Conservation (phyloP, 176 grass and related monocot genomes). For the Puya raimondii region DNA sequence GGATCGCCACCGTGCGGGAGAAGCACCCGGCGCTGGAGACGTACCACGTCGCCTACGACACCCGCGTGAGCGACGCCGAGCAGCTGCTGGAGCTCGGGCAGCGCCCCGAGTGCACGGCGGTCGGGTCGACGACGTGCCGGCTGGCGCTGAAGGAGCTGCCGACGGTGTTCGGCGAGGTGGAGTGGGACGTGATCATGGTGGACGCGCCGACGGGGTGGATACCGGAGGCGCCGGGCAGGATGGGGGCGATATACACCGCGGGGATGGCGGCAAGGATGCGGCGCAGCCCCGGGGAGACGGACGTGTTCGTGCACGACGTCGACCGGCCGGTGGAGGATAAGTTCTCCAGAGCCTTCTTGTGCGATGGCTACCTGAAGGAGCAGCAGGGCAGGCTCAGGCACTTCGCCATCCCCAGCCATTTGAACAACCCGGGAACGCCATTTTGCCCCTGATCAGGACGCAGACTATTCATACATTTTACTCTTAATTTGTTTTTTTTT, state of each 20-base stretch:
- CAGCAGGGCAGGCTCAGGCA: slow-evolving; percentile 47
- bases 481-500: no score
- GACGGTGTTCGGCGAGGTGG: slow-evolving; percentile 37
- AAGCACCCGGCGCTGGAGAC: slow-evolving; percentile 32
- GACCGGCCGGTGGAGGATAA: slow-evolving; percentile 32
- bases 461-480: no score
- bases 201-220: slow-evolving; percentile 58
- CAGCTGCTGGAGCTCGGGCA: slow-evolving; percentile 27
- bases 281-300: slow-evolving; percentile 30
- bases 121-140: slow-evolving; percentile 27
- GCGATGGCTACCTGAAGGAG: slow-evolving; percentile 51
- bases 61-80: slow-evolving; percentile 19
- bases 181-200: slow-evolving; percentile 73
- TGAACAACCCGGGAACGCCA: slow-evolving; percentile 20
- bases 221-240: slow-evolving; percentile 45
- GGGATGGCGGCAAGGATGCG: slow-evolving; percentile 36
- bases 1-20: slow-evolving; percentile 13
- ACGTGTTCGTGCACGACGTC: slow-evolving; percentile 58
- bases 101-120: slow-evolving; percentile 20
- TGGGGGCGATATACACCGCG: slow-evolving; percentile 58
- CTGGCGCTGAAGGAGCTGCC: slow-evolving; percentile 51
- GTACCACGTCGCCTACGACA: slow-evolving; percentile 24
- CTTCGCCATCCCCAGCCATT: slow-evolving; percentile 54
- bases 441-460: slow-evolving; percentile 46
- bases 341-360: slow-evolving; percentile 40